Percentiles rank a stretch among this genome's conserved stretches.
Evolutionary conservation across 495 filamentous ascomycete species (phyloP).

Genomic region (Xylaria longipes): DNA sequence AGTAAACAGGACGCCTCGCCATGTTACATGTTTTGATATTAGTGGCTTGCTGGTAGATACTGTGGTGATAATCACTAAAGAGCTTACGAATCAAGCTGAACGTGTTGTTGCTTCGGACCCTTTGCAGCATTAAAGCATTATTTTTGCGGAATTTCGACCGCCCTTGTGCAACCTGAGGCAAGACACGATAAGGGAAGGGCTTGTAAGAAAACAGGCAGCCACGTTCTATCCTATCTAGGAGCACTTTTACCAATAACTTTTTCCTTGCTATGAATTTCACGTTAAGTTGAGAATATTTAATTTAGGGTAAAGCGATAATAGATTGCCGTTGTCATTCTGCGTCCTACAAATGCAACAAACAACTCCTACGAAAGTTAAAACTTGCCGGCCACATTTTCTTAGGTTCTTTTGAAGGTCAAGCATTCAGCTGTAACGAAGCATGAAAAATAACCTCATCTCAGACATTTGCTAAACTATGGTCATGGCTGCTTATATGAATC

Average conservation of each 20-base stretch:
- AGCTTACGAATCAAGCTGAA: too few species aligned
- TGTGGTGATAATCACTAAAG: too few species aligned
- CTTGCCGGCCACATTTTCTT: neutral
- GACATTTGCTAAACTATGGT: neutral
- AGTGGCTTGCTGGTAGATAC: too few species aligned
- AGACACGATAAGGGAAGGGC: neutral
- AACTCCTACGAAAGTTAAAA: neutral
- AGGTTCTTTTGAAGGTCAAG: neutral
- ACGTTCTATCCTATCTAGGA: neutral
- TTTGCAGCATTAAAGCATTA: neutral
- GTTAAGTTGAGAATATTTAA: neutral
- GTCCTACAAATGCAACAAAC: neutral
- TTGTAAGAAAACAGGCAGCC: neutral
- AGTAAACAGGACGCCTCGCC: too few species aligned
- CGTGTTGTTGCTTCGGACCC: too few species aligned
- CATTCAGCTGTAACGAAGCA: neutral
- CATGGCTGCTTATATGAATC: constrained; percentile 27
- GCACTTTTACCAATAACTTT: neutral
- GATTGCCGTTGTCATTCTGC: neutral
- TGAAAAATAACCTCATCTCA: neutral
- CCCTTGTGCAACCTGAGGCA: neutral
- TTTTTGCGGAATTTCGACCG: neutral
- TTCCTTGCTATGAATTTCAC: neutral
- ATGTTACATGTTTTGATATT: too few species aligned
- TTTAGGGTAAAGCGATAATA: neutral